A percentile compares a stretch with the other conserved stretches of the same genome.
Conservation (phyloP, 2,329 filamentous ascomycete species). For the Sporothrix luriei region DNA sequence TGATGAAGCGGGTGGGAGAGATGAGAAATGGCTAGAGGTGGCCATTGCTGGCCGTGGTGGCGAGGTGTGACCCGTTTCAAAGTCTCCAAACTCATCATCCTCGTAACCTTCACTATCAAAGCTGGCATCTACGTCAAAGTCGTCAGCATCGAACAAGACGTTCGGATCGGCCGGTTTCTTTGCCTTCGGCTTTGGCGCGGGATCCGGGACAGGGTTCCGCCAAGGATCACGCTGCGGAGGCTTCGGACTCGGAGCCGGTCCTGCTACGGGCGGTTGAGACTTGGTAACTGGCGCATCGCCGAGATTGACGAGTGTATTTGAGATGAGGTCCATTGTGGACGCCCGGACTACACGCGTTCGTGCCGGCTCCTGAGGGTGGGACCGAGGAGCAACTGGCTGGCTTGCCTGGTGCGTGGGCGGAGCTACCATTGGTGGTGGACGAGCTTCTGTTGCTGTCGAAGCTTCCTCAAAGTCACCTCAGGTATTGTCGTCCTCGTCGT, state of each 20-base stretch:
- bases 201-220: constrained; percentile 15
- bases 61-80: constrained; percentile 38
- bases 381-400: constrained; percentile 13
- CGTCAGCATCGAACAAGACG: constrained; percentile 68
- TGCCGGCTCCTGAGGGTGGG: constrained; percentile 36
- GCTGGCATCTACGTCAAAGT: constrained; percentile 49
- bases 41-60: constrained; percentile 4
- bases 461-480: constrained; percentile 71
- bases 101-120: constrained; percentile 46
- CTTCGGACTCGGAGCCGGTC: neutral
- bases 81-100: constrained; percentile 39
- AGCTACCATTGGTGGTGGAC: constrained; percentile 16
- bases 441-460: constrained; percentile 35
- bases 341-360: constrained; percentile 48
- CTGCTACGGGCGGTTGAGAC: neutral
- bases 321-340: constrained; percentile 57
- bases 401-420: constrained; percentile 27
- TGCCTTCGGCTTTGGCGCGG: constrained; percentile 18
- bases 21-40: neutral
- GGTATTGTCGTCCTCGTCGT: constrained; percentile 59
- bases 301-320: constrained; percentile 55
- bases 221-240: constrained; percentile 18
- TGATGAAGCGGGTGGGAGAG: neutral
- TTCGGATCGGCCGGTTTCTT: constrained; percentile 49
- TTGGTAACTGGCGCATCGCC: constrained; percentile 29